Conservation (phyloP, 2,329 filamentous ascomycete species). For the Penicillium sp. region DNA sequence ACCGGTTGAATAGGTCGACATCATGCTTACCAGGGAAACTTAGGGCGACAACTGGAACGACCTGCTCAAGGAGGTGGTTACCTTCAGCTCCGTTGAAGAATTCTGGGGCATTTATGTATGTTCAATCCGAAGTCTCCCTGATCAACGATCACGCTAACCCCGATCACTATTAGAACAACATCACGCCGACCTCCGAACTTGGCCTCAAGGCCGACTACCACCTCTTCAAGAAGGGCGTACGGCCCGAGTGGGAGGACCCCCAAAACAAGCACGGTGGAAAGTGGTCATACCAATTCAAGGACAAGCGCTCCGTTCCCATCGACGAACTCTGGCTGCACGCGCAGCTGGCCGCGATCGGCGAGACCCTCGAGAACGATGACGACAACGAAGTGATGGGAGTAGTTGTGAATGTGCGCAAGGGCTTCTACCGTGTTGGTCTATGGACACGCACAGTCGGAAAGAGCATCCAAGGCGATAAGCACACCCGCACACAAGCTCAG, state of each 20-base stretch:
- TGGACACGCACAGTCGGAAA: slow-evolving; percentile 96
- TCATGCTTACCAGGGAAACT: slow-evolving; percentile 13
- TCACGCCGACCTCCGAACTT: slow-evolving; percentile 90
- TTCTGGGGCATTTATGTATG: slow-evolving; percentile 99
- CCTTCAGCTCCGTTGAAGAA: slow-evolving; percentile 97
- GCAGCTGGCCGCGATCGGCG: slow-evolving; percentile 93
- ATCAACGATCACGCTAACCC: slow-evolving; percentile 11
- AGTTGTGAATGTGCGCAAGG: slow-evolving; percentile 97
- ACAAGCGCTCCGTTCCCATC: slow-evolving; percentile 86
- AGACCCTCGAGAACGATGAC: slow-evolving; percentile 88
- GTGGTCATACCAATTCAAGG: slow-evolving; percentile 98
- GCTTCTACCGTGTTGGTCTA: slow-evolving; percentile 94
- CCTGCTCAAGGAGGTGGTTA: slow-evolving; percentile 95
- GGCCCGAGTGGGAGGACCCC: slow-evolving; percentile 96
- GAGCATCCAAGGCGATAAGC: slow-evolving; percentile 71
- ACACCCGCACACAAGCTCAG: slow-evolving; percentile 73
- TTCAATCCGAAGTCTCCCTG: slow-evolving; percentile 18
- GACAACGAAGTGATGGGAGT: slow-evolving; percentile 99
- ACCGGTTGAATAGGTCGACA: slow-evolving; percentile 16
- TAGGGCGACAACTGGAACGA: slow-evolving; percentile 99
- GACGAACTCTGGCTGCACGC: slow-evolving; percentile 96
- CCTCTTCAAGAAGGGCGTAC: slow-evolving; percentile 95
- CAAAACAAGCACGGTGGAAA: slow-evolving; percentile 99
- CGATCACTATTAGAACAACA: slow-evolving; percentile 76
- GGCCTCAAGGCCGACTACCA: slow-evolving; percentile 99